Base-by-base conservation (phyloP, 768 basidiomycete species). In the Clavaria fumosa region DNA sequence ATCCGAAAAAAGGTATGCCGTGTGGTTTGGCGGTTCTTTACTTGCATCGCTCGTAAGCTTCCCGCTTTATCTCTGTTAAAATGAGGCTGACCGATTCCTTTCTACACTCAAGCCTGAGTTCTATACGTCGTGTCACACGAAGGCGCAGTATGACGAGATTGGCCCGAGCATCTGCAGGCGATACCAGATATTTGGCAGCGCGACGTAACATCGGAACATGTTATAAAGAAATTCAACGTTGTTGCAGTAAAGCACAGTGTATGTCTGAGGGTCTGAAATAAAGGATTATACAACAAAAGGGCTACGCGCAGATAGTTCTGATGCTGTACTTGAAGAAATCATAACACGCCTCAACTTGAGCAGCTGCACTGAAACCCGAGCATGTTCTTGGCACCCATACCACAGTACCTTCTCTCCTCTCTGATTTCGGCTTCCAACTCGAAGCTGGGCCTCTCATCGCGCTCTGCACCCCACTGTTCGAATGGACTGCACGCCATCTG, bases 11-110 rank as follows among this genome's bases (percentile, higher is more conserved):
- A 82, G 80, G 44, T 82, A 86, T 44, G 95, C 95, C 14, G 95
- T 97, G 21, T 99, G 95, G 95, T 97, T 84, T 50, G 95, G 95
- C 50, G 95, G 95, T 19, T 90, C 85, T 5, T 68, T 97, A 23
- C 69, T 97, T 43, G 95, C 91, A 4, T 90, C 88, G 37, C 67
- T 93, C 48, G 88, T 91, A 46, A 58, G 76, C 64, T 7, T 20
- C 23, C 18, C 14, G 15, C 15, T 17, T 2, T 4, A 6, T 7
- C 4, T 7, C 4, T 28, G 2, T 22, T 20, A 15, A 18, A 6
- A 15, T 17, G 4, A 15, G 14, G 10, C 18, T 35, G 18, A 36
- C 28, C 14, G 12, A 11, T 19, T 32, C 26, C 18, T 5, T 31
- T 3, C 26, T 30, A n/a, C n/a, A n/a, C n/a, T 37, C 17, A 50